A percentile compares a stretch with the other conserved stretches of the same genome.
Conservation (phyloP, 2,329 filamentous ascomycete genomes). For the Epichloe coenophiala region DNA sequence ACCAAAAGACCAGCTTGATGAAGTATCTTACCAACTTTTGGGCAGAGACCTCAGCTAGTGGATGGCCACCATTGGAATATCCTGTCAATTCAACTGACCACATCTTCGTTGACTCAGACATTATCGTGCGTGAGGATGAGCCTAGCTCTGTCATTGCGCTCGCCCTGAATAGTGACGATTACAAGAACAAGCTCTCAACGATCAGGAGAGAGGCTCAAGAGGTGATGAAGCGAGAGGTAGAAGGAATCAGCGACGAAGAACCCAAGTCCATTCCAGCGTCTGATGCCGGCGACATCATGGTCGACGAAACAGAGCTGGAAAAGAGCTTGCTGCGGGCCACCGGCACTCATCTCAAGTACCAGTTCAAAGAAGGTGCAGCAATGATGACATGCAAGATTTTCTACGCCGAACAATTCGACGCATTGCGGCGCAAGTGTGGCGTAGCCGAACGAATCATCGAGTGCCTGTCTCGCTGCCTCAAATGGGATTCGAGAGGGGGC, state of each 20-base stretch:
- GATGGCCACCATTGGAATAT: conserved; percentile 86
- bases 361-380: conserved; percentile 86
- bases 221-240: conserved; percentile 24
- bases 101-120: conserved; percentile 91
- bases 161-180: conserved; percentile 77
- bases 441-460: conserved; percentile 90
- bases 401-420: conserved; percentile 96
- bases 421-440: conserved; percentile 80
- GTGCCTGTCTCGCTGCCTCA: conserved; percentile 84
- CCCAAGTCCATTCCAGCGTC: conserved; percentile 18
- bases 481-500: conserved; percentile 96
- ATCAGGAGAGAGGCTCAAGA: conserved; percentile 43
- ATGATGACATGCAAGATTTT: conserved; percentile 98
- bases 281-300: conserved; percentile 25
- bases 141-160: conserved; percentile 93
- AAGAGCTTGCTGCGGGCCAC: conserved; percentile 71
- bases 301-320: conserved; percentile 63
- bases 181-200: conserved; percentile 61
- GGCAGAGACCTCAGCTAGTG: conserved; percentile 92
- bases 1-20: conserved; percentile 86
- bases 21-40: conserved; percentile 96
- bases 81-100: conserved; percentile 80
- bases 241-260: conserved; percentile 16
- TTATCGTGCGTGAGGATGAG: conserved; percentile 94
- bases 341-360: conserved; percentile 89